Conservation (phyloP, 2,329 filamentous ascomycete genomes). For the Exophiala calicioides region DNA sequence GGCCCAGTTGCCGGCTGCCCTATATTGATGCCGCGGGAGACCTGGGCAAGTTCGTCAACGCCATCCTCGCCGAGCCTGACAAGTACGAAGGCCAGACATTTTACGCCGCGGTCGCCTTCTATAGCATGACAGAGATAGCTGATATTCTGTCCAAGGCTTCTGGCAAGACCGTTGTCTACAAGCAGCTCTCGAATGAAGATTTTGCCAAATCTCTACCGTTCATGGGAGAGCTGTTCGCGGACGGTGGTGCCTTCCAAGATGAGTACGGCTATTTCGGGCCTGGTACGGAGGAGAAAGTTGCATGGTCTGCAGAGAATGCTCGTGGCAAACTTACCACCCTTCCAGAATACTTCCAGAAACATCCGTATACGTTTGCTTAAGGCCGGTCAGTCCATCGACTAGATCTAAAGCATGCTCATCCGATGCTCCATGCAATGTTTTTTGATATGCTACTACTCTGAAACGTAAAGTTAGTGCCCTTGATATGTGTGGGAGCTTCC, state of each 20-base stretch:
- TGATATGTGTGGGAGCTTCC: too few species aligned
- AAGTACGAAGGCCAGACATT: slow-evolving; percentile 40
- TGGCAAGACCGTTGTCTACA: slow-evolving; percentile 41
- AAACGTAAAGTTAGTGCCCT: too few species aligned
- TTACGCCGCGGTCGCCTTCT: slow-evolving; percentile 39
- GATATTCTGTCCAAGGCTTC: slow-evolving; percentile 38
- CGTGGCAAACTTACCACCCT: slow-evolving; percentile 37
- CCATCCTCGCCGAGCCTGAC: slow-evolving; percentile 41
- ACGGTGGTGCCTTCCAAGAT: slow-evolving; percentile 35
- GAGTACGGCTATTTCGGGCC: slow-evolving; percentile 43
- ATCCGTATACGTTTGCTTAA: slow-evolving; percentile 16
- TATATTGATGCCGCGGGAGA: slow-evolving; percentile 41
- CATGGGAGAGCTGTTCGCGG: slow-evolving; percentile 19
- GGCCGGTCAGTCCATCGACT: too few species aligned
- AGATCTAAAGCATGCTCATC: too few species aligned
- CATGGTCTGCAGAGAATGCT: slow-evolving; percentile 29
- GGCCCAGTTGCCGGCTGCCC: slow-evolving; percentile 34
- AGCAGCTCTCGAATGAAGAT: slow-evolving; percentile 31
- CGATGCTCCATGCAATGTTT: too few species aligned
- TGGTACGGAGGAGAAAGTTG: slow-evolving; percentile 35
- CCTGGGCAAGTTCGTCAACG: slow-evolving; percentile 38
- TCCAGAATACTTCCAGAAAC: slow-evolving; percentile 38
- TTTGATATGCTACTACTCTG: too few species aligned
- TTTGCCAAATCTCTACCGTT: slow-evolving; percentile 29
- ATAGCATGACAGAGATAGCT: slow-evolving; percentile 37